A percentile compares a stretch with the other conserved stretches of the same genome.
phyloP scores from a whole-genome alignment of 1,284 basidiomycete species.

The Malassezia restricta region DNA sequence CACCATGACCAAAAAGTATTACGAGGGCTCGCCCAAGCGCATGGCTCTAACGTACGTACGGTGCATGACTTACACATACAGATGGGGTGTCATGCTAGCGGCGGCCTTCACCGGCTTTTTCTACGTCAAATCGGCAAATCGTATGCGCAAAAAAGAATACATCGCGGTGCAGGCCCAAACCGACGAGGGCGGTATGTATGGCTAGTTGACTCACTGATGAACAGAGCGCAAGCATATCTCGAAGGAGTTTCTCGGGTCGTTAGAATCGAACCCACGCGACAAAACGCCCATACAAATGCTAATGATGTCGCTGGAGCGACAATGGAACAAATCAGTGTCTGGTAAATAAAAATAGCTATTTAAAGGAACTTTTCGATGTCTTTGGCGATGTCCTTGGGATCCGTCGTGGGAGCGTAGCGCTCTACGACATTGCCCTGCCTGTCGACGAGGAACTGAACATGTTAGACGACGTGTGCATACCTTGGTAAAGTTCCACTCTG shows the following conservation, averaged over 20 bases:
- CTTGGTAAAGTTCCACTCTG: conserved; percentile 50
- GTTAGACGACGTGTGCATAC: conserved; percentile 3
- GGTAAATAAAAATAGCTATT: not conserved
- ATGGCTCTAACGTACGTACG: conserved; percentile 10
- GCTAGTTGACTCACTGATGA: not conserved
- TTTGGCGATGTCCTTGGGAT: conserved; percentile 57
- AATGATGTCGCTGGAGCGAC: not conserved
- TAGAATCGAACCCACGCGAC: not conserved
- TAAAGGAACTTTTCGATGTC: conserved; percentile 54
- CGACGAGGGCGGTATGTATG: conserved; percentile 3
- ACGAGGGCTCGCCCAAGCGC: conserved; percentile 6
- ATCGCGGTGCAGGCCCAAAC: conserved; percentile 1
- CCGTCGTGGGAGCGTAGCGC: conserved; percentile 68
- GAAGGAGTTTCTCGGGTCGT: not conserved
- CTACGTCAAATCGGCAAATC: conserved; percentile 1
- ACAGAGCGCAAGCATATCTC: not conserved
- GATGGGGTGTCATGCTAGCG: conserved; percentile 8
- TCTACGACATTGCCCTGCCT: conserved; percentile 58
- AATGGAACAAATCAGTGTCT: conserved; percentile 10
- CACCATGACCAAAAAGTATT: not conserved
- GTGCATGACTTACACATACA: not conserved
- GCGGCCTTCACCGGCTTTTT: conserved; percentile 4
- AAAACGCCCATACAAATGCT: conserved; percentile 4
- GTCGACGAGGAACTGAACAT: conserved; percentile 49
- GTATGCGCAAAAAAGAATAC: conserved; percentile 8